These are phyloP conservation scores for grape (Vitis vinifera) DNA, from an alignment of 164 flowering plant genomes.

Conservation along the genomic window ASM3070453v1 NC_081811.1:2960501-2961000, in stretches of 20 bases:
- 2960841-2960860: constrained; percentile 38
- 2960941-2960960: constrained; percentile 35
- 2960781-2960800: constrained; percentile 90
- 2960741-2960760: constrained; percentile 94
- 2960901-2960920: constrained; percentile 18
- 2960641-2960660: background rate
- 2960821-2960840: constrained; percentile 65
- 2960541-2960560: background rate
- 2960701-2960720: constrained; percentile 40
- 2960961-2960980: constrained; percentile 34
- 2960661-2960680: constrained; percentile 1
- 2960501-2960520: constrained; percentile 2
- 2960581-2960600: background rate
- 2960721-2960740: constrained; percentile 94
- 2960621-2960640: background rate
- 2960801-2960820: constrained; percentile 84
- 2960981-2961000: constrained; percentile 15
- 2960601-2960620: background rate
- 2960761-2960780: constrained; percentile 48
- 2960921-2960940: constrained; percentile 21
- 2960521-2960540: background rate
- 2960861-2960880: constrained; percentile 37
- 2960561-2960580: background rate
- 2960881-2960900: constrained; percentile 23
- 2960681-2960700: background rate